Percentiles rank a stretch among this genome's conserved stretches.
phyloP scores from a whole-genome alignment of 176 grass and related monocot genomes.

The Rhipidocladum racemiflorum region DNA sequence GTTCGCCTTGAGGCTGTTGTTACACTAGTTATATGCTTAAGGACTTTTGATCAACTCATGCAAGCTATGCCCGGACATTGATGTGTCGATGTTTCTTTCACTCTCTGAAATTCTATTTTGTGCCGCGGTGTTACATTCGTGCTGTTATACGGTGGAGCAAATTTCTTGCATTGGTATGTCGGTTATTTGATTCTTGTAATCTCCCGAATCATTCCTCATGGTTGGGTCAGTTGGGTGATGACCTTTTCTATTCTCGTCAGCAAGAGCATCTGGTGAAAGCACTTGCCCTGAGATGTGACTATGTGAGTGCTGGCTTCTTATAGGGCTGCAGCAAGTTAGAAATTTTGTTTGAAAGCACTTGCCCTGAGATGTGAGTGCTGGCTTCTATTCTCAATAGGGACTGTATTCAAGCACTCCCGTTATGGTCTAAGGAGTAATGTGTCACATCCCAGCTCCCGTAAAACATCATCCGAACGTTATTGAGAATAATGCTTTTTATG shows the following conservation, averaged over 20 bases:
- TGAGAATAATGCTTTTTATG: not conserved
- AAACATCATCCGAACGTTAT: not conserved
- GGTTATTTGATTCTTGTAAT: not conserved
- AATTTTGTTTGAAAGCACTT: too few relatives aligned
- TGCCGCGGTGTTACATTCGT: not conserved
- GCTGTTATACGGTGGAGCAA: not conserved
- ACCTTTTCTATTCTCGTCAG: not conserved
- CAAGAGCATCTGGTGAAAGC: not conserved
- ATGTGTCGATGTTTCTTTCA: constrained; percentile 1
- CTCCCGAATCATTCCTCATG: not conserved
- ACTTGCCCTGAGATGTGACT: not conserved
- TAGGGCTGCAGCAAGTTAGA: too few relatives aligned
- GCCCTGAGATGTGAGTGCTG: not conserved
- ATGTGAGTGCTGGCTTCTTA: not conserved
- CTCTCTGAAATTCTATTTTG: not conserved
- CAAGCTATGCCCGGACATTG: not conserved
- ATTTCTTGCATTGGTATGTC: not conserved
- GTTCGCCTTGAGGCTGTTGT: constrained; percentile 43
- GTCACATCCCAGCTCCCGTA: not conserved
- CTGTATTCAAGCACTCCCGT: not conserved
- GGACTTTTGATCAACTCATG: constrained; percentile 25
- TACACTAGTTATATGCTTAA: constrained; percentile 37
- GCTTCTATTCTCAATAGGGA: not conserved
- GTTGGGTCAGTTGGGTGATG: not conserved
- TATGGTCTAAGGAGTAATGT: not conserved